Conservation (phyloP, 192 early-diverging fungal genomes). For the Dispira simplex region DNA sequence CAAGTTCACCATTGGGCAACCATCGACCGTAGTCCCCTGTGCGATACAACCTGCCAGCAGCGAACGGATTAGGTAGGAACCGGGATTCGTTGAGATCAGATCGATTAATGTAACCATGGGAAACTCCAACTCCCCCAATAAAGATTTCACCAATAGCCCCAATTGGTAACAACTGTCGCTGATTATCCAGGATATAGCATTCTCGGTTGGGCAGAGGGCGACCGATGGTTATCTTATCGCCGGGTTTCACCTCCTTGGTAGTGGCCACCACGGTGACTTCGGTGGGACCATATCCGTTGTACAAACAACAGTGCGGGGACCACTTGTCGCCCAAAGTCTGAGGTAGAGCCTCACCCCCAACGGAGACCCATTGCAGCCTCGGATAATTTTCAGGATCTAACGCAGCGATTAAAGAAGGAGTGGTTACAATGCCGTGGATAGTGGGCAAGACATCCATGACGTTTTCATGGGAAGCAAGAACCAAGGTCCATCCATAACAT, state of each 20-base stretch:
- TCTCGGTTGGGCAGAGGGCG: neutral
- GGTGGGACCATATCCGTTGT: slow-evolving; percentile 3
- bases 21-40: slow-evolving; percentile 19
- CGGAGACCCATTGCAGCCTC: neutral
- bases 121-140: slow-evolving; percentile 12
- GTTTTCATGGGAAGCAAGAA: neutral
- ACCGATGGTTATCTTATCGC: neutral
- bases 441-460: neutral
- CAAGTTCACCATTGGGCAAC: slow-evolving; percentile 18
- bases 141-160: neutral
- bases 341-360: neutral
- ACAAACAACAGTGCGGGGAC: neutral
- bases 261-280: neutral
- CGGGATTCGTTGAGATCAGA: slow-evolving; percentile 17
- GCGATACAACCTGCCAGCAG: slow-evolving; percentile 14
- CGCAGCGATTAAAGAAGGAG: neutral
- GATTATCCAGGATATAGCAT: neutral
- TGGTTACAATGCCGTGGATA: neutral
- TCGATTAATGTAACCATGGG: slow-evolving; percentile 19
- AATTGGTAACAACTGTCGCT: neutral
- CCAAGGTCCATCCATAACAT: neutral
- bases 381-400: neutral
- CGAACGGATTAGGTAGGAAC: slow-evolving; percentile 25
- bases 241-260: neutral
- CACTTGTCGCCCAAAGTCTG: neutral